Conservation (phyloP, 306 rosid species). For the Medicago truncatula region DNA sequence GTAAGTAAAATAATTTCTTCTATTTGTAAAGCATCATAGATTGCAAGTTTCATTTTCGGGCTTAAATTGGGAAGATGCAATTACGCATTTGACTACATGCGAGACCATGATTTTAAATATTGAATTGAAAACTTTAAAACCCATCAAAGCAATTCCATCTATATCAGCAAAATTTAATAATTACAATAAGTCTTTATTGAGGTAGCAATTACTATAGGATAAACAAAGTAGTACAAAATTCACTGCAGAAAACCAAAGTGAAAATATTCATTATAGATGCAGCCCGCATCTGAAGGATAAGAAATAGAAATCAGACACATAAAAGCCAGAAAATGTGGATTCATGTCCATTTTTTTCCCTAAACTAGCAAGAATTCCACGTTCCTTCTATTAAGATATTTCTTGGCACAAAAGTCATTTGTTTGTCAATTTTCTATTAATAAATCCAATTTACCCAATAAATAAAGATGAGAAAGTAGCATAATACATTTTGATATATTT, state of each 20-base stretch:
- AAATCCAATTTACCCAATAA: conserved; percentile 21
- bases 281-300: not conserved
- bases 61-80: conserved; percentile 14
- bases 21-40: conserved; percentile 28
- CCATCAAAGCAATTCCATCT: conserved; percentile 29
- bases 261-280: not conserved
- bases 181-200: conserved; percentile 19
- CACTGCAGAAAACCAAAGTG: conserved; percentile 26
- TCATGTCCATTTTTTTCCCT: conserved; percentile 19
- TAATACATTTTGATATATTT: conserved; percentile 71
- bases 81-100: conserved; percentile 7
- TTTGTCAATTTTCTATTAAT: not conserved
- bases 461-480: conserved; percentile 27
- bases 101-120: conserved; percentile 12
- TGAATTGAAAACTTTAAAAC: conserved; percentile 31
- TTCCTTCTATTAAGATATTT: conserved; percentile 15
- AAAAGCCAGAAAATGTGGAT: not conserved
- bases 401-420: conserved; percentile 1
- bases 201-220: conserved; percentile 24
- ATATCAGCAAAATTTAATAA: conserved; percentile 23
- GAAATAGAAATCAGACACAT: not conserved
- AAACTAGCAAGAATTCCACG: not conserved
- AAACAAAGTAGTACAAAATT: conserved; percentile 1
- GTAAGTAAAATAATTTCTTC: not conserved
- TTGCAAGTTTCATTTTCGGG: conserved; percentile 32